These are phyloP conservation scores for Phytophthora vignae DNA, from an alignment of 352 stramenopile species.

Conservation along the genomic window DNA sequence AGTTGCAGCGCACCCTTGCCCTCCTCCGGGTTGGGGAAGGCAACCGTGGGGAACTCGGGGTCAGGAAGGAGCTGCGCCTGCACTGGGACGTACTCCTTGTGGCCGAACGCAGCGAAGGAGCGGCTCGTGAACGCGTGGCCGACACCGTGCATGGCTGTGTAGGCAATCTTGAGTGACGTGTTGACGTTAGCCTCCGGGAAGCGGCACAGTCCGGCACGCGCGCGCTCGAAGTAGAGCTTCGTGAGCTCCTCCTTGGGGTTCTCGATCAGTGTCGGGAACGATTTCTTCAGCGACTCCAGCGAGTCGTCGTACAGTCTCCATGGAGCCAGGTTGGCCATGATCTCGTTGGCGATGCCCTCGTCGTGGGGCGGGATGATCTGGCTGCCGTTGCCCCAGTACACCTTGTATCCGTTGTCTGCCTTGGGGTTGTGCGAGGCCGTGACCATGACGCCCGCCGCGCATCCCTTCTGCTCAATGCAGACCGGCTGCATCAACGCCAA, in stretches of 20 bases:
- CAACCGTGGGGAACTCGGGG: constrained; percentile 96
- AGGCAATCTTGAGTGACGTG: constrained; percentile 86
- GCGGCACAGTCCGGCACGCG: constrained; percentile 64
- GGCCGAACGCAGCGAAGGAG: constrained; percentile 92
- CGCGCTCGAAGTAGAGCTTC: constrained; percentile 72
- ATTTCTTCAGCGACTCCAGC: constrained; percentile 41
- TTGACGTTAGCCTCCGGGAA: constrained; percentile 70
- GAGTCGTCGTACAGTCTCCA: constrained; percentile 79
- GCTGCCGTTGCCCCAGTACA: constrained; percentile 95
- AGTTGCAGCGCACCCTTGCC: constrained; percentile 96
- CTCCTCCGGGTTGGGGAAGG: constrained; percentile 99
- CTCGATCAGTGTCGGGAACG: constrained; percentile 54
- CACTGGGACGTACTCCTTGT: constrained; percentile 89
- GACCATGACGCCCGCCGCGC: constrained; percentile 92
- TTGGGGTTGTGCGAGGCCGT: constrained; percentile 99
- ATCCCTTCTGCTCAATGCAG: constrained; percentile 81
- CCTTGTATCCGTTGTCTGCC: constrained; percentile 98
- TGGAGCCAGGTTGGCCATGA: constrained; percentile 91
- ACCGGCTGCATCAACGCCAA: constrained; percentile 49
- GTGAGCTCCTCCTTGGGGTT: constrained; percentile 79
- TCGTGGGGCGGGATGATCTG: constrained; percentile 99
- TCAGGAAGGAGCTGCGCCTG: constrained; percentile 93
- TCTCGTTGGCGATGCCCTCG: constrained; percentile 91
- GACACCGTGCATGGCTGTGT: constrained; percentile 99
- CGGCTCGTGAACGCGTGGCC: constrained; percentile 92